Evolutionary conservation across 2,329 filamentous ascomycete species (phyloP), one percentile per base, ranked within the genome.

Genomic region (Pezicula carpinea): DNA sequence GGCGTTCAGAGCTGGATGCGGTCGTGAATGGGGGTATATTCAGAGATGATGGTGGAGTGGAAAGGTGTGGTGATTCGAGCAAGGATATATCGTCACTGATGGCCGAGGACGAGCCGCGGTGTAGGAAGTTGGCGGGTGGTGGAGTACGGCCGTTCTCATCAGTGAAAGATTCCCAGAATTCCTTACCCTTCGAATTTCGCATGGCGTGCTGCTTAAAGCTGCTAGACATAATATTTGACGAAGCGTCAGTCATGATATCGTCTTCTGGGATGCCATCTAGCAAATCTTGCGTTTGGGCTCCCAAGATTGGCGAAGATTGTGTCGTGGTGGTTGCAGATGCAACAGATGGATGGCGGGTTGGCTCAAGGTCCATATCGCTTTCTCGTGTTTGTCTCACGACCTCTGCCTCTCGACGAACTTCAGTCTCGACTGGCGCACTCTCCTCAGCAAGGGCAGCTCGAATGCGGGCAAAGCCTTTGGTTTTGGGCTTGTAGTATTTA

Each of bases 331-430:
- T 56, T 57, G 77, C 71, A 72, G 48, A 76, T 60, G 26, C 26
- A 29, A 44, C 74, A 66, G 40, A 75, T 63, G 10, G 67, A 65
- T 55, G 70, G 60, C 64, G 55, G 31, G 62, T 62, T 22, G 65
- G 70, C 47, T 80, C 77, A 13, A 82, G 69, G 41, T 82, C 80
- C 53, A 84, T 77, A 59, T 96, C 91, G 58, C 85, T 92, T 65
- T 97, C 93, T 35, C 90, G 86, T 22, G 97, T 91, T 67, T 96
- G 93, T 43, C 89, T 87, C 53, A 99, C 89, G 5, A 97, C 93
- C 67, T 97, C 92, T 32, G 92, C 90, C 71, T 99, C 93, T 33
- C 90, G 85, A 44, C 87, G 84, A 48, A 89, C 83, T 66, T 99
- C 93, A 35, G 86, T 85, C 59, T 99, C 93, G 8, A 95, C 75